A percentile compares a stretch with the other conserved stretches of the same genome.
Conservation (phyloP, 306 rosid genomes). For the Psophocarpus tetragonolobus region DNA sequence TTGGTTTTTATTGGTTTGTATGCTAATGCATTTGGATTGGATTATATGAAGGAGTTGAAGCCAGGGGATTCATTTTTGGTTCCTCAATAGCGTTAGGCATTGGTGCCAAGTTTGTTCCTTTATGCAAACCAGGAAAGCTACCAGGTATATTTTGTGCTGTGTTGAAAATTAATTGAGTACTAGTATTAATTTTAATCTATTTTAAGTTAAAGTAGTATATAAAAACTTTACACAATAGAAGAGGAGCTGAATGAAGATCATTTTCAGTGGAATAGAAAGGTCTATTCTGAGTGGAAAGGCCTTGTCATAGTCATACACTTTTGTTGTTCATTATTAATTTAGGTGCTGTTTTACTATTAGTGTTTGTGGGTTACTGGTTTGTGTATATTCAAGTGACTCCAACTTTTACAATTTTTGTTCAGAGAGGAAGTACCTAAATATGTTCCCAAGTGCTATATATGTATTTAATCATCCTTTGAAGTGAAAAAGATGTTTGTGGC, state of each 20-base stretch:
- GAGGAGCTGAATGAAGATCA: neutral
- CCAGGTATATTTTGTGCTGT: neutral
- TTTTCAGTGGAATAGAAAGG: neutral
- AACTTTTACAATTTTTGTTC: neutral
- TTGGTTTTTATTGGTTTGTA: neutral
- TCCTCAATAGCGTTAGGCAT: slow-evolving; percentile 80
- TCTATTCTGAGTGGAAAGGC: neutral
- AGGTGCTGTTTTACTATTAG: neutral
- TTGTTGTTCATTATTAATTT: neutral
- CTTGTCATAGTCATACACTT: neutral
- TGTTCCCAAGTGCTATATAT: neutral
- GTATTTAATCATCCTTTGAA: neutral
- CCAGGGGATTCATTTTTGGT: slow-evolving; percentile 90
- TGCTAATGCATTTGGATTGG: slow-evolving; percentile 23
- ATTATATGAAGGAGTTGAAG: slow-evolving; percentile 70
- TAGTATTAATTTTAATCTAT: neutral
- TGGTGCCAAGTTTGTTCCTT: slow-evolving; percentile 88
- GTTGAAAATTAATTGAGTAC: neutral
- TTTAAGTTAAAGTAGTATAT: neutral
- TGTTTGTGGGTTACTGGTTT: neutral
- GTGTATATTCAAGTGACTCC: neutral
- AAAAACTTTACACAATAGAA: neutral
- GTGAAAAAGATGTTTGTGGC: neutral
- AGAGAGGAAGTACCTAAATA: neutral
- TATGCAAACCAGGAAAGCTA: slow-evolving; percentile 26